Evolutionary conservation across 352 stramenopile species (phyloP), one percentile per base, ranked within the genome.

Genomic region (Pythium volutum): DNA sequence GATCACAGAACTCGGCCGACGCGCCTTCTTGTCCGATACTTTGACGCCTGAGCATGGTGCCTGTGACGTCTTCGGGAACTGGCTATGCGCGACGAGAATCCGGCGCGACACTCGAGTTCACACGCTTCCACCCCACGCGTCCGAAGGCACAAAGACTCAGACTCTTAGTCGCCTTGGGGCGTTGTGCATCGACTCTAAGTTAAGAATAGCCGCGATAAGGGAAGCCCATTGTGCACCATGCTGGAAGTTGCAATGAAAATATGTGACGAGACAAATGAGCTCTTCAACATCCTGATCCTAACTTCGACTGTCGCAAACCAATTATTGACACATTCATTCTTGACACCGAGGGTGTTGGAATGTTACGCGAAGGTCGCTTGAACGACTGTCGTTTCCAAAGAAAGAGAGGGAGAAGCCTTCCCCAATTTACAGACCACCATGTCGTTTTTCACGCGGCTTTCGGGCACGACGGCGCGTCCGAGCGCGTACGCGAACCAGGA

Each of bases 381-480:
- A 63, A 42, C 25, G 20, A n/a, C n/a, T 43, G 16, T 15, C 18
- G 36, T 16, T 16, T 43, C 3, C 36, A 8, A 48, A 48, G 42
- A 48, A 48, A n/a, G 11, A 43, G 16, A 20, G n/a, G n/a, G n/a
- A n/a, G n/a, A n/a, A n/a, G n/a, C n/a, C n/a, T n/a, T n/a, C n/a
- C n/a, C n/a, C n/a, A n/a, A n/a, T n/a, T n/a, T n/a, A n/a, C n/a
- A n/a, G n/a, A n/a, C n/a, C n/a, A n/a, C n/a, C 25, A 71, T 71
- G 66, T 79, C 75, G 61, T 89, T 90, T 73, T 87, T 88, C 58
- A 55, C 75, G 79, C 48, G 76, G 73, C 70, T 87, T 79, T 79
- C 63, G 54, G 39, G 23, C 25, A 33, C 39, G 31, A 63, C 61
- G 26, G 42, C 46, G 29, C 74, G 60, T 70, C 72, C 47, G 51